These are phyloP conservation scores for Alternaria alternata DNA, from an alignment of 2,329 filamentous ascomycete genomes.

Conservation along the genomic window DNA sequence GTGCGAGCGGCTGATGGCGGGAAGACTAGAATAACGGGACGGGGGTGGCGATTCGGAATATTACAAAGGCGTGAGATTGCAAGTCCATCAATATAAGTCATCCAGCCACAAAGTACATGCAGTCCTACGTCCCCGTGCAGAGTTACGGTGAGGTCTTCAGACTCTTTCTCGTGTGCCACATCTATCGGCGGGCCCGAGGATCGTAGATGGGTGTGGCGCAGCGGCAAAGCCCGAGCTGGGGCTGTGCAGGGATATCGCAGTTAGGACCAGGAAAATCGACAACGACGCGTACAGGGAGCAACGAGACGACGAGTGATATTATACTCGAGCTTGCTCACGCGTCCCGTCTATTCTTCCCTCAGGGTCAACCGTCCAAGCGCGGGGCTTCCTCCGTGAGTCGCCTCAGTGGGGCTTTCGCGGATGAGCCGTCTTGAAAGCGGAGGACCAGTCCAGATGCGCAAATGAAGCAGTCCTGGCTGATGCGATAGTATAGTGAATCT, in stretches of 20 bases:
- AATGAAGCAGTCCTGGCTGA: slow-evolving; percentile 30
- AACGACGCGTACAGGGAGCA: slow-evolving; percentile 35
- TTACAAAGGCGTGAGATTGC: slow-evolving; percentile 38
- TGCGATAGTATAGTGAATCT: slow-evolving; percentile 19
- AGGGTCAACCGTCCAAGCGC: slow-evolving; percentile 39
- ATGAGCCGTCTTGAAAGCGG: slow-evolving; percentile 34
- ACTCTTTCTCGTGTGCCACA: slow-evolving; percentile 34
- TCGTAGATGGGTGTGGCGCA: slow-evolving; percentile 33
- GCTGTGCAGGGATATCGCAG: slow-evolving; percentile 41
- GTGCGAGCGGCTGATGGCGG: slow-evolving; percentile 31
- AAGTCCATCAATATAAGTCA: slow-evolving; percentile 44
- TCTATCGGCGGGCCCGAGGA: slow-evolving; percentile 41
- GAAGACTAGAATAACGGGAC: slow-evolving; percentile 37
- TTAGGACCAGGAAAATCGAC: slow-evolving; percentile 31
- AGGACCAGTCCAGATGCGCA: slow-evolving; percentile 30
- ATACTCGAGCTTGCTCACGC: slow-evolving; percentile 39
- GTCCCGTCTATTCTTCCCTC: slow-evolving; percentile 33
- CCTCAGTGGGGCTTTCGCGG: slow-evolving; percentile 42
- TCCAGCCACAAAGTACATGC: slow-evolving; percentile 36
- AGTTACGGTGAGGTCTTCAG: slow-evolving; percentile 41
- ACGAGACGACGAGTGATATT: slow-evolving; percentile 35
- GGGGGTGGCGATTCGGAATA: slow-evolving; percentile 45
- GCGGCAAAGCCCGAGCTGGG: slow-evolving; percentile 43
- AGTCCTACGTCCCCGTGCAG: slow-evolving; percentile 34
- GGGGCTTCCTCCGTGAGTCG: slow-evolving; percentile 40